Conservation (phyloP, 2,329 filamentous ascomycete genomes). For the Ophiosphaerella narmari region DNA sequence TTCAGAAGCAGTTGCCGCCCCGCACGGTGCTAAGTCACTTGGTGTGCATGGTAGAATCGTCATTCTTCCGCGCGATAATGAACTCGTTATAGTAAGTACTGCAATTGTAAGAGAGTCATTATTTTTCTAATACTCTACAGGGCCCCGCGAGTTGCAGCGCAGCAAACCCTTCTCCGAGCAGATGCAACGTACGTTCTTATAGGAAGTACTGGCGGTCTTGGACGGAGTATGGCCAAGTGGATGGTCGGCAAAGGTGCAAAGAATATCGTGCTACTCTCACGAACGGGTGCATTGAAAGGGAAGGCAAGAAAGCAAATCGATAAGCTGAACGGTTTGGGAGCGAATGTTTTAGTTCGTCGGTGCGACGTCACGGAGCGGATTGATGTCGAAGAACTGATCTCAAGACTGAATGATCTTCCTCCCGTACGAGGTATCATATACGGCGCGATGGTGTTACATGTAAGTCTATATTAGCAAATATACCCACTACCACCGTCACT, state of each 20-base stretch:
- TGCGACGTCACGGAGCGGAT: conserved; percentile 20
- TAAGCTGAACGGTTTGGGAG: conserved; percentile 12
- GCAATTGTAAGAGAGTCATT: background rate
- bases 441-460: conserved; percentile 30
- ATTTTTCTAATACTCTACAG: background rate
- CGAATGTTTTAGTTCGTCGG: conserved; percentile 16
- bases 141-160: conserved; percentile 13
- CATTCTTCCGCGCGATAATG: conserved; percentile 20
- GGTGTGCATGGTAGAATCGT: conserved; percentile 19
- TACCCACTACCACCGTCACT: background rate
- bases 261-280: conserved; percentile 26
- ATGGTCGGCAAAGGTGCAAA: conserved; percentile 30
- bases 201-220: conserved; percentile 32
- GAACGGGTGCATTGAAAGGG: conserved; percentile 19
- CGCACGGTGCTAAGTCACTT: conserved; percentile 14
- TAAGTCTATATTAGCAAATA: conserved; percentile 4
- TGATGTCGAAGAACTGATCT: conserved; percentile 15
- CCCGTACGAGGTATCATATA: conserved; percentile 32
- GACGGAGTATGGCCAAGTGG: conserved; percentile 29
- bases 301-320: conserved; percentile 17
- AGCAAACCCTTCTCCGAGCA: conserved; percentile 3
- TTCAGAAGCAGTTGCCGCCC: conserved; percentile 15
- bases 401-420: conserved; percentile 17
- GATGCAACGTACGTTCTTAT: conserved; percentile 32
- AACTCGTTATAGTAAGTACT: conserved; percentile 26